phyloP scores from a whole-genome alignment of 768 basidiomycete genomes.

The Fomitopsis serialis region DNA sequence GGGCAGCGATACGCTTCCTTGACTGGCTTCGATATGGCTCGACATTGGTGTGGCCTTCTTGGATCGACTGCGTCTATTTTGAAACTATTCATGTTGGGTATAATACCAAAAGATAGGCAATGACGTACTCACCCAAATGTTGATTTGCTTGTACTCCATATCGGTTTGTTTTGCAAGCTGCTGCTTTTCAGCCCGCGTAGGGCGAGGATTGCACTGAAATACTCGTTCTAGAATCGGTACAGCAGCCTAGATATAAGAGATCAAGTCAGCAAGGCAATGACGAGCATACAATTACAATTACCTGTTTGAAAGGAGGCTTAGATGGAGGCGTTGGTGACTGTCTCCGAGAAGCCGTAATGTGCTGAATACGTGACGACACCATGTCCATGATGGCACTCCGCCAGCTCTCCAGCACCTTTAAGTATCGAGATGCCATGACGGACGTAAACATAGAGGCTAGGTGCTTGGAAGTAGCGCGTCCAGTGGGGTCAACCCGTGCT shows the following conservation, averaged over 20 bases:
- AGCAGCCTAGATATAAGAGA: slow-evolving; percentile 13
- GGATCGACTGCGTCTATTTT: slow-evolving; percentile 18
- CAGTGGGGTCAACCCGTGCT: no score
- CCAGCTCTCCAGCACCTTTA: not conserved
- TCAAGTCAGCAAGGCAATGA: no score
- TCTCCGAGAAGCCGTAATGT: no score
- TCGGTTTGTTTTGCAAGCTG: slow-evolving; percentile 10
- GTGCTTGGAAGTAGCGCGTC: no score
- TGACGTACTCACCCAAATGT: slow-evolving; percentile 18
- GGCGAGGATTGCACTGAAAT: slow-evolving; percentile 16
- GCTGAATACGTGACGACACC: not conserved
- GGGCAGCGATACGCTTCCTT: not conserved
- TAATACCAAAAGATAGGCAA: no score
- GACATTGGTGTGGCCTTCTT: slow-evolving; percentile 5
- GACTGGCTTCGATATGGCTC: no score
- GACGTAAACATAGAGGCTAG: not conserved
- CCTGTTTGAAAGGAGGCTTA: no score
- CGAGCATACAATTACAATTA: no score
- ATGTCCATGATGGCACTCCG: not conserved
- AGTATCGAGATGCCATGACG: not conserved
- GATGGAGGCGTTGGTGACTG: no score
- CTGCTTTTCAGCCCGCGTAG: slow-evolving; percentile 17
- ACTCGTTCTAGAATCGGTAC: slow-evolving; percentile 15
- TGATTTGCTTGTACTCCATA: slow-evolving; percentile 21
- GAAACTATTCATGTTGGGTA: slow-evolving; percentile 14